Percentiles rank a stretch among this genome's conserved stretches.
Evolutionary conservation across 2,329 filamentous ascomycete species (phyloP).

Genomic region (Fonsecaea monophora): DNA sequence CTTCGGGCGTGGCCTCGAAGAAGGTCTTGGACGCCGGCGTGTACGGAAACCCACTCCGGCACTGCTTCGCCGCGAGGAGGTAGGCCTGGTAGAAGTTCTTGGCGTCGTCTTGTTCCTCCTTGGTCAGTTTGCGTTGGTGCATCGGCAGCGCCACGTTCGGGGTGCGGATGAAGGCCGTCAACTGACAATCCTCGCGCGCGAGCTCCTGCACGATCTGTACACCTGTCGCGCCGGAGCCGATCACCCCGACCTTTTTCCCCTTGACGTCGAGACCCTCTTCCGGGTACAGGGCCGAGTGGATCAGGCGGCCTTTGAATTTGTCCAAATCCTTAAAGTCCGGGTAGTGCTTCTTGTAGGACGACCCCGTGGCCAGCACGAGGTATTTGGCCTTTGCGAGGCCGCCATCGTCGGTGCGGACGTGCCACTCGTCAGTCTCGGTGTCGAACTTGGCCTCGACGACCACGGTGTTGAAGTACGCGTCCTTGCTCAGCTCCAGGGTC

Average conservation of each 20-base stretch:
- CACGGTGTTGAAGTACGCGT: slow-evolving; percentile 45
- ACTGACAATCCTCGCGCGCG: slow-evolving; percentile 57
- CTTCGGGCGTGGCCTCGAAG: slow-evolving; percentile 14
- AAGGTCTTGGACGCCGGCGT: slow-evolving; percentile 57
- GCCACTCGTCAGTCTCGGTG: slow-evolving; percentile 46
- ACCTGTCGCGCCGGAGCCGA: slow-evolving; percentile 70
- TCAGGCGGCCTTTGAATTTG: slow-evolving; percentile 64
- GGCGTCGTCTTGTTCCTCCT: slow-evolving; percentile 60
- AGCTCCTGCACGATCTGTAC: slow-evolving; percentile 69
- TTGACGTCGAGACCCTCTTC: slow-evolving; percentile 59
- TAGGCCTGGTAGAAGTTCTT: slow-evolving; percentile 53
- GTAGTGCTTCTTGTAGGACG: slow-evolving; percentile 57
- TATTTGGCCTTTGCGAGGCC: slow-evolving; percentile 34
- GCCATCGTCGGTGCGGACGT: slow-evolving; percentile 48
- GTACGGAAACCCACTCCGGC: slow-evolving; percentile 67
- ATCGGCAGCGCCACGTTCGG: slow-evolving; percentile 71
- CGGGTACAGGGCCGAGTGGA: slow-evolving; percentile 68
- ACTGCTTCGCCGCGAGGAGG: slow-evolving; percentile 65
- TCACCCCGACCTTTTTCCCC: slow-evolving; percentile 67
- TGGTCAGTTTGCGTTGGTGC: slow-evolving; percentile 57
- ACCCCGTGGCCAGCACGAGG: slow-evolving; percentile 42
- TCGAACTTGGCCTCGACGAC: slow-evolving; percentile 49
- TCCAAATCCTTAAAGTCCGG: slow-evolving; percentile 66
- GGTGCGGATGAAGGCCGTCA: slow-evolving; percentile 66
- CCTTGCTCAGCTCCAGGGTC: slow-evolving; percentile 48